Evolutionary conservation across 2,329 filamentous ascomycete genomes (phyloP), one percentile per base, ranked within the genome.

Genomic region (Tolypocladium tropicale): DNA sequence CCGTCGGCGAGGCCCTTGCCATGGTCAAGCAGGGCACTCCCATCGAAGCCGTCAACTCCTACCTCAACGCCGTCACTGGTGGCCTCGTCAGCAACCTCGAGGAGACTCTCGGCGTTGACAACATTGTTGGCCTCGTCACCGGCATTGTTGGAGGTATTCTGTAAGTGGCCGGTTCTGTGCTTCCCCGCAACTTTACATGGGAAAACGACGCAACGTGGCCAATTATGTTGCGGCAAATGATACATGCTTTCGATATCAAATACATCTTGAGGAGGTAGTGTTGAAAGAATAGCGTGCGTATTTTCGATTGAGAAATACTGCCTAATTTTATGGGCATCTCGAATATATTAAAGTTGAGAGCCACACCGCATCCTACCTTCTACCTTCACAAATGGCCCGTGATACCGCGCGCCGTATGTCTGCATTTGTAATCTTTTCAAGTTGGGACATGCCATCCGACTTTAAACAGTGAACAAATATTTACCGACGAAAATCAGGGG

Each of bases 1-100:
- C 61, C 57, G 58, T 64, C 49, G 63, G 62, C 39, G 60, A 64
- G 59, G 62, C 60, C 39, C 50, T 65, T 25, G 59, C 58, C 50
- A 60, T 64, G 57, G n/a, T n/a, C n/a, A n/a, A n/a, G n/a, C n/a
- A n/a, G n/a, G n/a, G n/a, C 28, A 54, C 62, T 34, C 57, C 60
- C 36, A 49, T 65, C 41, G 43, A 54, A 39, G 57, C 58, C 7
- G 61, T 64, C 51, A 59, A 63, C 55, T 53, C 53, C 21, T 63
- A 60, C 56, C 58, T 65, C 58, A 56, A 59, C 30, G 36, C 58
- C 34, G 56, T 55, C 23, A 65, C 63, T 18, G 49, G 57, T 36
- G 62, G 62, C 53, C 49, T 55, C 23, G 53, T 62, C 25, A 21
- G 39, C 51, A 58, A 57, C 28, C 58, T 65, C 39, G 61, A 60